phyloP scores from a whole-genome alignment of 2,329 filamentous ascomycete species.

The Phaeophleospora eucalypticola region DNA sequence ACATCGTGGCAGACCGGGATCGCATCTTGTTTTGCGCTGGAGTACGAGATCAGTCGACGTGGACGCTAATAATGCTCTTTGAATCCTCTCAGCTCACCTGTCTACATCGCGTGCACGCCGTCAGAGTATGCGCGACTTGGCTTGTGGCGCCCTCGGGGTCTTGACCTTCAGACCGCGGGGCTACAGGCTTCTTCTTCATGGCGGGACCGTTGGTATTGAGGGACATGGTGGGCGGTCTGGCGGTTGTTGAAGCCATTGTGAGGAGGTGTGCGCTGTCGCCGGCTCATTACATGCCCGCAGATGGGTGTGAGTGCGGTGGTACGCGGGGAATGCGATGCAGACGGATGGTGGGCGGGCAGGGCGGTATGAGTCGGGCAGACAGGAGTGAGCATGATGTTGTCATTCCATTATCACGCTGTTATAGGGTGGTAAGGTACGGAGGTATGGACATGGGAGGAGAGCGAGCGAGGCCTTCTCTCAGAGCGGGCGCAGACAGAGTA shows the following conservation, averaged over 20 bases:
- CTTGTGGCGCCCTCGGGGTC: constrained; percentile 44
- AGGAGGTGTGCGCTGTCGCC: neutral
- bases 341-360: neutral
- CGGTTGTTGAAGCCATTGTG: neutral
- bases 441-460: too few relatives aligned
- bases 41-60: constrained; percentile 7
- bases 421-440: too few relatives aligned
- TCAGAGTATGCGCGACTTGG: constrained; percentile 72
- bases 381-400: neutral
- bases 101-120: constrained; percentile 74
- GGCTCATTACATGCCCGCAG: neutral
- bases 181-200: constrained; percentile 13
- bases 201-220: constrained; percentile 11
- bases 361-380: neutral
- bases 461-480: too few relatives aligned
- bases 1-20: constrained; percentile 86
- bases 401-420: neutral
- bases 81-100: constrained; percentile 53
- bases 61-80: neutral
- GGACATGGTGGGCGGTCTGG: constrained; percentile 1
- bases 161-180: constrained; percentile 27
- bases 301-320: neutral
- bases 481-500: too few relatives aligned
- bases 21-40: constrained; percentile 93
- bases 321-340: neutral